Conservation (phyloP, 495 filamentous ascomycete species). For the Aspergillus sclerotioniger region DNA sequence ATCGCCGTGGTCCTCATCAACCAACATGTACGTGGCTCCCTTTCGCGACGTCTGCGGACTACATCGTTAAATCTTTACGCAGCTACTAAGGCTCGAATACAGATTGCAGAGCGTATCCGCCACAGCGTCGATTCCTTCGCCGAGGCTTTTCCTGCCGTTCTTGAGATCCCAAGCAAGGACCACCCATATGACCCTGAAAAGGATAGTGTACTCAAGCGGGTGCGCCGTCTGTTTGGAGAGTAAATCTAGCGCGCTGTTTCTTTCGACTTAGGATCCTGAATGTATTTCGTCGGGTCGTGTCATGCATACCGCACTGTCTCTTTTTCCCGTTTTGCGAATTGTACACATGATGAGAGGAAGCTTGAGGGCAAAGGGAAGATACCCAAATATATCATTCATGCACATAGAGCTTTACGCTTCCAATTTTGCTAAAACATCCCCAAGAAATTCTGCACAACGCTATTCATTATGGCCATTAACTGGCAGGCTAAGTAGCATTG, state of each 20-base stretch:
- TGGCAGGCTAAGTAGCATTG: not conserved
- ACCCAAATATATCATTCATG: constrained; percentile 10
- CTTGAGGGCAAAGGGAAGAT: constrained; percentile 14
- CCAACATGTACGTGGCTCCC: constrained; percentile 74
- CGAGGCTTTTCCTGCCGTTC: constrained; percentile 57
- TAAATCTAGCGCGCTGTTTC: constrained; percentile 36
- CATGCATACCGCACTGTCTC: not conserved
- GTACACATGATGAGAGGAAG: not conserved
- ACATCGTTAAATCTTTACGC: not conserved
- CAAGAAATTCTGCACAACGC: not conserved
- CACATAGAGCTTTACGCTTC: constrained; percentile 4
- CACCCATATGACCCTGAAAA: constrained; percentile 99
- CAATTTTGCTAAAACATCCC: not conserved
- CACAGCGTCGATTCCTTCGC: constrained; percentile 58
- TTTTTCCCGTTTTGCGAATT: not conserved
- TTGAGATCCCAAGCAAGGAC: constrained; percentile 99
- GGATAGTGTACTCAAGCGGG: constrained; percentile 91
- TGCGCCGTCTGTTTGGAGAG: constrained; percentile 89
- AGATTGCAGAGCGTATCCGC: constrained; percentile 94
- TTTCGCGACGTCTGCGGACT: not conserved
- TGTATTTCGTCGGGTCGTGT: not conserved
- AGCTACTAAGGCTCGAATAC: constrained; percentile 5
- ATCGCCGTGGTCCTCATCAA: constrained; percentile 97
- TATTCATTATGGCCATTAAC: not conserved
- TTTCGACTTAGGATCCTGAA: constrained; percentile 11